Conservation (phyloP, 2,329 filamentous ascomycete genomes). For the Fusarium verticillioides region DNA sequence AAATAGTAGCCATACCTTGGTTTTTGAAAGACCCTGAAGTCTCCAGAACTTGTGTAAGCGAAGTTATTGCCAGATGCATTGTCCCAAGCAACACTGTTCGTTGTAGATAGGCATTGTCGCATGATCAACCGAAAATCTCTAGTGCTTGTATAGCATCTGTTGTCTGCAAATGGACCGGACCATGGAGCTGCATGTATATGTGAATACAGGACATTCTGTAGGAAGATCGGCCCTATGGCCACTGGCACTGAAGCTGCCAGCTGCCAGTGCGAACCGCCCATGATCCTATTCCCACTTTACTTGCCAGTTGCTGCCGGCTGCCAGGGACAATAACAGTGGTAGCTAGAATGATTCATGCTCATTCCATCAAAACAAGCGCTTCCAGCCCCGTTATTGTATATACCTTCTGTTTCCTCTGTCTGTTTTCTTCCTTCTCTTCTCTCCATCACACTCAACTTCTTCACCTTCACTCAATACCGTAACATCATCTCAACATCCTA, state of each 20-base stretch:
- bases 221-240: background rate
- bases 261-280: background rate
- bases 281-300: background rate
- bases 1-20: background rate
- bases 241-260: background rate
- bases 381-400: background rate
- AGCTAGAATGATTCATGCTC: constrained; percentile 2
- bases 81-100: background rate
- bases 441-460: background rate
- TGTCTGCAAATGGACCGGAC: background rate
- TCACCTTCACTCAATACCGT: background rate
- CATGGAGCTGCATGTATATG: background rate
- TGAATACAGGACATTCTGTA: background rate
- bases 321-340: background rate
- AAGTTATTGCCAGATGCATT: background rate
- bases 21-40: background rate
- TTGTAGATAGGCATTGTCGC: background rate
- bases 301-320: constrained; percentile 9
- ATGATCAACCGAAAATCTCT: background rate
- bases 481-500: background rate
- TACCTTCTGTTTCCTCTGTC: background rate
- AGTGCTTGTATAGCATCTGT: background rate
- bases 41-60: background rate
- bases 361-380: background rate
- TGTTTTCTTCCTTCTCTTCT: background rate